Base-by-base conservation (phyloP, 2,329 filamentous ascomycete species). In the Monosporascus sp. region DNA sequence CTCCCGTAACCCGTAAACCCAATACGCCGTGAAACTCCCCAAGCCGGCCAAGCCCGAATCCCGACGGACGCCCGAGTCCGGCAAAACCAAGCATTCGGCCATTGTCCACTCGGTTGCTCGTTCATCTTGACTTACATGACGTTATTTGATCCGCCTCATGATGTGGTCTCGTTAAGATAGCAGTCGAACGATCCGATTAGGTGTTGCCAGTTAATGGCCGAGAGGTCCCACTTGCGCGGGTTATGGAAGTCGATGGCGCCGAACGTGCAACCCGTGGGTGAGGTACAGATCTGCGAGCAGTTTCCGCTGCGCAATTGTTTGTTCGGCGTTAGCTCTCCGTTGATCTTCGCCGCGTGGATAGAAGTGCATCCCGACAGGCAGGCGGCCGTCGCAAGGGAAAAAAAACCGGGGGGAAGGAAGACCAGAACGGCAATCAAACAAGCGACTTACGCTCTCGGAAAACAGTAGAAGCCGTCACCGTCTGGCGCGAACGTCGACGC, bases 221-320 rank as follows among this genome's bases (percentile, higher is more conserved):
- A 65, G 49, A 81, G 60, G 60, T 81, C 71, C 63, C 68, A 75
- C 66, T 79, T 80, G 69, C 77, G 52, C 52, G 67, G 60, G 60
- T 74, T 76, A 56, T 64, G 58, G 58, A 72, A 80, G 59, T 72
- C 70, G 48, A 82, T 68, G 7, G 69, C 61, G 37, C 78, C 79
- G 54, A 78, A 71, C 0, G 78, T 80, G 67, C 79, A 82, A 37
- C 78, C 79, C 45, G 73, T 75, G 2, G 77, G 77, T 47, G 77
- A 79, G 5, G 50, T 74, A 70, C 78, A 82, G 55, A 73, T 67
- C 22, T 64, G 67, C 37, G 66, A 66, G 62, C 79, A 81, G 24
- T 62, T 52, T 50, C 61, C 60, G 7, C 70, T 63, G 54, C 71
- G 45, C 11, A 24, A 38, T 46, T 20, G 20, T n/a, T 50, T 18